Percentiles rank a stretch among this genome's conserved stretches.
Evolutionary conservation across 768 basidiomycete genomes (phyloP).

Genomic region (Russula sp.): DNA sequence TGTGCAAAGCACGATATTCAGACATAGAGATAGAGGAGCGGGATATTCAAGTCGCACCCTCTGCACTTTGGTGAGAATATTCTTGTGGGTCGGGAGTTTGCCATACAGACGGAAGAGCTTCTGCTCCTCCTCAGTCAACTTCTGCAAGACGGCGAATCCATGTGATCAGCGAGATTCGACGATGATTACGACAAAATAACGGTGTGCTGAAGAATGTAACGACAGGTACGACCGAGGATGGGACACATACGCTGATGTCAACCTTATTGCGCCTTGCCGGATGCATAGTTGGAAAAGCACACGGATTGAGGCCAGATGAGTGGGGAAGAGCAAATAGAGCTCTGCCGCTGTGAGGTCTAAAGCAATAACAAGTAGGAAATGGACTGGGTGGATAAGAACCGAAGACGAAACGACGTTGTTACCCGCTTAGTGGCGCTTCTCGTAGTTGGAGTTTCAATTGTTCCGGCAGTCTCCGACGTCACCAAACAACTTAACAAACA

Average conservation of each 20-base stretch:
- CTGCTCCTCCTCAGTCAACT: conserved; percentile 83
- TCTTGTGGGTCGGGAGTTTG: conserved; percentile 91
- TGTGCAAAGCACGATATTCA: conserved; percentile 13
- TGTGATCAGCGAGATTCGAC: not conserved
- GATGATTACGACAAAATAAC: not conserved
- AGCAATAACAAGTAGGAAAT: conserved; percentile 2
- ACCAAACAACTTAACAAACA: not conserved
- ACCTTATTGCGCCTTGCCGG: conserved; percentile 85
- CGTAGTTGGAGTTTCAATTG: conserved; percentile 5
- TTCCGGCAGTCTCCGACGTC: conserved; percentile 5
- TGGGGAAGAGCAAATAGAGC: conserved; percentile 26
- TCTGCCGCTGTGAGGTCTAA: conserved; percentile 15
- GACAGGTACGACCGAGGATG: conserved; percentile 19
- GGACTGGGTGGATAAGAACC: conserved; percentile 1
- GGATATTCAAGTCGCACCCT: conserved; percentile 50
- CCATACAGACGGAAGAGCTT: conserved; percentile 94
- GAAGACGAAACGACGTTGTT: not conserved
- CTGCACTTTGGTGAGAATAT: conserved; percentile 89
- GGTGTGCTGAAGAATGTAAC: not conserved
- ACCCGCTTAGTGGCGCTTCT: not conserved
- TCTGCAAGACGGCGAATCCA: conserved; percentile 38
- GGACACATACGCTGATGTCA: conserved; percentile 76
- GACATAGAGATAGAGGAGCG: conserved; percentile 14
- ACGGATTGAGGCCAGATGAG: conserved; percentile 14
- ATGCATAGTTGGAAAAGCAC: conserved; percentile 44